Conservation (phyloP, 257 asterid species). For the Nicotiana benthamiana region DNA sequence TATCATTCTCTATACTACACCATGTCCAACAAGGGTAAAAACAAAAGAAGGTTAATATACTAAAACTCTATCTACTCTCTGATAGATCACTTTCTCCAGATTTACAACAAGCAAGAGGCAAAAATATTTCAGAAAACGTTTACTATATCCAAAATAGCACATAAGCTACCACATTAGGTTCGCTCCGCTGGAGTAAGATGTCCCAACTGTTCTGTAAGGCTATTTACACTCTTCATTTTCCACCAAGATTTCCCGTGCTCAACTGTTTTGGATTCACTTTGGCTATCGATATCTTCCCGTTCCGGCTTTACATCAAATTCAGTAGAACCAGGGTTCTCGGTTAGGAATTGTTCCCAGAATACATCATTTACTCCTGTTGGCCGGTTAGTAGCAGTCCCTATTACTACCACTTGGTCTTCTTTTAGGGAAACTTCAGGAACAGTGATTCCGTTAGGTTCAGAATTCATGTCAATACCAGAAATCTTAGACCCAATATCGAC, state of each 20-base stretch:
- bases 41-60: not conserved
- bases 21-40: not conserved
- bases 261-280: conserved; percentile 38
- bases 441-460: conserved; percentile 37
- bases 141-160: not conserved
- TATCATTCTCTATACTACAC: not conserved
- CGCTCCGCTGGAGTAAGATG: conserved; percentile 80
- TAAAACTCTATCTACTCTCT: not conserved
- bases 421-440: conserved; percentile 22
- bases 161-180: conserved; percentile 29
- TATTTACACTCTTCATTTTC: conserved; percentile 55
- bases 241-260: conserved; percentile 52
- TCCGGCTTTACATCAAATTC: conserved; percentile 40
- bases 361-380: conserved; percentile 74
- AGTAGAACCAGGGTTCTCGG: conserved; percentile 76
- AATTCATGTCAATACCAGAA: conserved; percentile 58
- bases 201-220: conserved; percentile 61
- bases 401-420: conserved; percentile 29
- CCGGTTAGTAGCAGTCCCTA: conserved; percentile 24
- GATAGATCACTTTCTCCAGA: not conserved
- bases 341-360: conserved; percentile 93
- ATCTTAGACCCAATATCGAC: conserved; percentile 27
- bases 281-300: conserved; percentile 29
- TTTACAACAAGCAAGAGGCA: not conserved
- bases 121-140: not conserved